phyloP scores from a whole-genome alignment of 78 protist species.

The Creolimax fragrantissima region DNA sequence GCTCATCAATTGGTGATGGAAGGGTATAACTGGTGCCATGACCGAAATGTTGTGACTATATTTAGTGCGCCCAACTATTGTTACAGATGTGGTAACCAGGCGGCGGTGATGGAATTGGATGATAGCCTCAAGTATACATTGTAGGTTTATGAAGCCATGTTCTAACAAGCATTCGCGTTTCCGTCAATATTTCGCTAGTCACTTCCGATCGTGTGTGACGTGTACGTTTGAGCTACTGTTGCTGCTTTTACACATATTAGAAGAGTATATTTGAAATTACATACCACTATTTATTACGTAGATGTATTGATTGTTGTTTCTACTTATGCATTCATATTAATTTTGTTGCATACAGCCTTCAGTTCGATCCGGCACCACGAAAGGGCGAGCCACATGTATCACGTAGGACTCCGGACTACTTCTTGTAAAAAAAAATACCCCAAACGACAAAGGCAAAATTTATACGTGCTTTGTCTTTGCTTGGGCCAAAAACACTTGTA shows the following conservation, averaged over 20 bases:
- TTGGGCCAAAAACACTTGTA: too few relatives aligned
- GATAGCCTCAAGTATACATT: slow-evolving; percentile 76
- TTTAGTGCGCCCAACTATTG: slow-evolving; percentile 99
- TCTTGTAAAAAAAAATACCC: slow-evolving; percentile 59
- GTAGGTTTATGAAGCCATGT: slow-evolving; percentile 24
- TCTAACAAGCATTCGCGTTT: slow-evolving; percentile 26
- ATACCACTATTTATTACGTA: neutral
- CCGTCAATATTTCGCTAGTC: neutral
- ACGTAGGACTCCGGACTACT: slow-evolving; percentile 91
- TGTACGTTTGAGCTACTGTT: neutral
- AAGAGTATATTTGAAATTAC: neutral
- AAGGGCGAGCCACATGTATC: slow-evolving; percentile 91
- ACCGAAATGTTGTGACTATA: slow-evolving; percentile 80
- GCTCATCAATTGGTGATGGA: slow-evolving; percentile 94
- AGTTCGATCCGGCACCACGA: slow-evolving; percentile 96
- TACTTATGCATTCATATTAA: neutral
- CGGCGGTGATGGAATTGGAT: slow-evolving; percentile 89
- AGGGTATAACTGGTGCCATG: slow-evolving; percentile 95
- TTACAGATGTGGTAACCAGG: slow-evolving; percentile 94
- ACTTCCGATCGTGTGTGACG: neutral
- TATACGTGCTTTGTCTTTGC: too few relatives aligned
- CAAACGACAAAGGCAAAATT: neutral
- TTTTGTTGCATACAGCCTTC: slow-evolving; percentile 73
- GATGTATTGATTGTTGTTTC: neutral
- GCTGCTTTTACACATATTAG: neutral